A percentile compares a stretch with the other conserved stretches of the same genome.
Evolutionary conservation across 2,329 filamentous ascomycete species (phyloP).

Genomic region (Shiraia sp.): DNA sequence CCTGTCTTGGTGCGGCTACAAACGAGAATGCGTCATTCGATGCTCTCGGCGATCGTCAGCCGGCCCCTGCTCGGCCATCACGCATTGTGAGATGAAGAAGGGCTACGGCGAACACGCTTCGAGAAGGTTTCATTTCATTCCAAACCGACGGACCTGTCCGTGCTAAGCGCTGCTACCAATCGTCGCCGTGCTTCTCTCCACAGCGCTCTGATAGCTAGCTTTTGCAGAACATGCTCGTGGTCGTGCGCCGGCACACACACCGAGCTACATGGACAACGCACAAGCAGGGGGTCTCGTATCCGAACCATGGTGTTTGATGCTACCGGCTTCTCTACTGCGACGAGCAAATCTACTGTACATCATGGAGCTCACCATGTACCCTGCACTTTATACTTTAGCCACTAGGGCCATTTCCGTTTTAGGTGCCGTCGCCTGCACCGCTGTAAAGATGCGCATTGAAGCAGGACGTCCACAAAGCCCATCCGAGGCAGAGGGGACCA

Average conservation of each 20-base stretch:
- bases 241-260: too few relatives aligned
- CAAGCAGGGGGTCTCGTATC: slow-evolving; percentile 9
- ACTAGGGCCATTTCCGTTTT: slow-evolving; percentile 22
- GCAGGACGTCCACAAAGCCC: slow-evolving; percentile 13
- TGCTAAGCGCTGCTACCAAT: not conserved
- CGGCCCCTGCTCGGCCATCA: slow-evolving; percentile 24
- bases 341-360: not conserved
- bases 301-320: not conserved
- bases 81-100: slow-evolving; percentile 24
- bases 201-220: not conserved
- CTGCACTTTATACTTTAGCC: slow-evolving; percentile 20
- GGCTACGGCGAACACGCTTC: slow-evolving; percentile 32
- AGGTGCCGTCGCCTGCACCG: slow-evolving; percentile 15
- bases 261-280: not conserved
- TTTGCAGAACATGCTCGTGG: too few relatives aligned
- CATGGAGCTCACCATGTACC: slow-evolving; percentile 13
- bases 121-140: slow-evolving; percentile 36
- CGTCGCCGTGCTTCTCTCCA: slow-evolving; percentile 1
- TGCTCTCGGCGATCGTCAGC: slow-evolving; percentile 35
- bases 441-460: slow-evolving; percentile 19
- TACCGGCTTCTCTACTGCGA: slow-evolving; percentile 1
- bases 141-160: slow-evolving; percentile 11
- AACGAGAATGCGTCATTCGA: slow-evolving; percentile 34
- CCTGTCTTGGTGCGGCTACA: slow-evolving; percentile 10
- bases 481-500: slow-evolving; percentile 11